A percentile compares a stretch with the other conserved stretches of the same genome.
Conservation (phyloP, 768 basidiomycete genomes). For the Butyriboletus loyo region DNA sequence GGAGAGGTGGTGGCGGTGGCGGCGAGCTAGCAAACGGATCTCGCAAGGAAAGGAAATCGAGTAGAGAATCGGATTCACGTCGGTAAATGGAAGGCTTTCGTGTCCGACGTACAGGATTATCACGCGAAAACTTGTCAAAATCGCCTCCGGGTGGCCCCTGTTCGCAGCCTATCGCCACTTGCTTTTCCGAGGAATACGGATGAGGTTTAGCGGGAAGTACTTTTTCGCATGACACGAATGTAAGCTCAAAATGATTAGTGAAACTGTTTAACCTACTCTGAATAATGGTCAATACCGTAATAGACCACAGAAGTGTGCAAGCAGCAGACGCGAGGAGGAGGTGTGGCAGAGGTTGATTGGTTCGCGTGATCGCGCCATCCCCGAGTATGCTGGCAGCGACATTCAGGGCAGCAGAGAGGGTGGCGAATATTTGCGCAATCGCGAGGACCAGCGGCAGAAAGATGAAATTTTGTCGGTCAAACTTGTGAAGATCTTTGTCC, state of each 20-base stretch:
- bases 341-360: background rate
- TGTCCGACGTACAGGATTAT: constrained; percentile 1
- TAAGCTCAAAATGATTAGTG: background rate
- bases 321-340: constrained; percentile 20
- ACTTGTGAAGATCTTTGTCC: background rate
- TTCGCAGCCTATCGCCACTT: background rate
- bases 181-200: constrained; percentile 11
- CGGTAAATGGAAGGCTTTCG: constrained; percentile 21
- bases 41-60: constrained; percentile 34
- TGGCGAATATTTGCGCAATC: constrained; percentile 22
- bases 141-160: background rate
- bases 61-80: constrained; percentile 24
- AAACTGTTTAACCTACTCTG: constrained; percentile 20
- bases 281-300: constrained; percentile 14
- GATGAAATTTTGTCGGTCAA: background rate
- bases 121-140: background rate
- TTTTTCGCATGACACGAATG: constrained; percentile 4
- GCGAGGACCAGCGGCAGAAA: constrained; percentile 13
- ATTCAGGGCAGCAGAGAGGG: constrained; percentile 22
- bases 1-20: constrained; percentile 31
- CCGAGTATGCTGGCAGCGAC: constrained; percentile 13
- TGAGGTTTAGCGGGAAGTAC: constrained; percentile 17
- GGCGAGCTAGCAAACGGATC: constrained; percentile 34
- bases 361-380: background rate
- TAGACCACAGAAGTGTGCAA: constrained; percentile 26